Base-by-base conservation (phyloP, 139 green algal species). In the Gonium pectorale region DNA sequence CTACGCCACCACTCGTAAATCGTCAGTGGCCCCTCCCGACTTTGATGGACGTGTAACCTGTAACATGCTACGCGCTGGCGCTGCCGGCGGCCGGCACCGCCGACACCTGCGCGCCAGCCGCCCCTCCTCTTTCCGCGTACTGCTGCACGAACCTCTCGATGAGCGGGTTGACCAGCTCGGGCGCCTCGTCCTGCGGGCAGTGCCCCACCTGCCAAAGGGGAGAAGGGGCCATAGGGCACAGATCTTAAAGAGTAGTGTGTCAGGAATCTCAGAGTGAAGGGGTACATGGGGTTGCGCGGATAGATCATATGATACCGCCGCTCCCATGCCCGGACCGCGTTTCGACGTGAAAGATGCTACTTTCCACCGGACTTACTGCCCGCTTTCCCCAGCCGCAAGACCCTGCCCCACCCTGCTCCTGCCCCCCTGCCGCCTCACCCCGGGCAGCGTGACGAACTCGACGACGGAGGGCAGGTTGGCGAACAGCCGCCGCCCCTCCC, bases 131-230 rank as follows among this genome's bases (percentile, higher is more conserved):
- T 38, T 59, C 75, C n/a, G n/a, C 37, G 59, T 82, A 83, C 8
- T 6, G 22, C 3, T n/a, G 38, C 22, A 98, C 89, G 71, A 98
- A 99, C 0, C 81, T 44, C 62, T 92, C 81, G 17, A 99, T 95
- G 29, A 97, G 81, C 0, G 96, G 95, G 87, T 99, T 99, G n/a
- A 99, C 96, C 6, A 97, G 43, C 15, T 98, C 70, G 0, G 97
- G 95, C 2, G 93, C 94, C 86, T 84, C 62, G 63, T 83, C 60
- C 71, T 75, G 60, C 0, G 52, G 62, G 68, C 68, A 68, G 59
- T 75, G 60, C 27, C 67, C 62, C 60, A 83, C 38, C 54, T 83
- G 51, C 13, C 43, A 31, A 19, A 41, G 33, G 11, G 35, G 41
- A 33, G 78, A 5, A 26, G 43, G 15, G 43, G 41, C 56, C 41